Base-by-base conservation (phyloP, 2,329 filamentous ascomycete genomes). In the Colletotrichum navitas region DNA sequence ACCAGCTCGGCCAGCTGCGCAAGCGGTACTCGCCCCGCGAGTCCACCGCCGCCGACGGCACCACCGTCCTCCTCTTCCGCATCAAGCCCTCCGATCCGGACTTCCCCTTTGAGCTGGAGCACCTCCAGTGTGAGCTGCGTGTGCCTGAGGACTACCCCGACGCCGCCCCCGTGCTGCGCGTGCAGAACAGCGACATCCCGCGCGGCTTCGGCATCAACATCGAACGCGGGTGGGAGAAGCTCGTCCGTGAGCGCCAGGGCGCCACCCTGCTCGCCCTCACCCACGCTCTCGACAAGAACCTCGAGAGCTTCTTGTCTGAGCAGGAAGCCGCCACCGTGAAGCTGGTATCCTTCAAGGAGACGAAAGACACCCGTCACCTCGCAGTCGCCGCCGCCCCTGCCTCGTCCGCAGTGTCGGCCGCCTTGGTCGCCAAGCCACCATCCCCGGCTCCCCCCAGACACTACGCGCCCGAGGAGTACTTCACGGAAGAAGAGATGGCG, bases 81-180 rank as follows among this genome's bases (percentile, higher is more conserved):
- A 82, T 96, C 73, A 82, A 82, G 16, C 93, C 93, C 6, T 94
- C 93, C 7, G 93, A 96, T 78, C 93, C 93, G 0, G 93, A 96
- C 77, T 95, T 96, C 76, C 92, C 93, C 0, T 95, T 93, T 79
- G 92, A 94, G 73, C 84, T 95, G 77, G 86, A 90, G 34, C 84
- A 87, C 49, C 83, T 96, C 41, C 86, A 92, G 51, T 95, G 92
- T 78, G 85, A 89, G 54, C 82, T 96, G 47, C 86, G 84, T 62
- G 85, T 96, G 26, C 93, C 93, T 1, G 78, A 77, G 12, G 81
- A 80, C 24, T 95, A 93, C 79, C 93, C 93, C 24, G 80, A 82
- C 49, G 80, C 81, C 52, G 82, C 82, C 36, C 90, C 93, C 47
- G 83, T 82, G 21, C 82, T 96, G 64, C 86, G 85, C 24, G 88